Percentiles rank a stretch among this genome's conserved stretches.
Evolutionary conservation across 1,139 yeast species (phyloP).

Genomic region (Candida pseudoviswanathii): DNA sequence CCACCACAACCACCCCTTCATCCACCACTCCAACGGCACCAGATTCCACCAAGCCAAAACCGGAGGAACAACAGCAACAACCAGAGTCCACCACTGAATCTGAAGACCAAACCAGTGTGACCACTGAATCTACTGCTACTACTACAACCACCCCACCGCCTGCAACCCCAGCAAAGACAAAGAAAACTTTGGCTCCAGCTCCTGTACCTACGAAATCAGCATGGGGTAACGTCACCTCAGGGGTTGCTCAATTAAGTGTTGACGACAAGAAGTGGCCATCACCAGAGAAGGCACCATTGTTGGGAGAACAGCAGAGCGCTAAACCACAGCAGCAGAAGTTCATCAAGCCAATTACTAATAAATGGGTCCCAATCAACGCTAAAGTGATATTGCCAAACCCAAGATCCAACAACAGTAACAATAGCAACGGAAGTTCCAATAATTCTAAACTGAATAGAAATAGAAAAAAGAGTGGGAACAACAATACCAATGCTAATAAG

Average conservation of each 20-base stretch:
- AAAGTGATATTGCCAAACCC: slow-evolving; percentile 57
- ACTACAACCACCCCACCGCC: slow-evolving; percentile 5
- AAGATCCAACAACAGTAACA: slow-evolving; percentile 16
- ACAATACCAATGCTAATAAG: slow-evolving; percentile 9
- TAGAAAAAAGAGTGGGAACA: slow-evolving; percentile 35
- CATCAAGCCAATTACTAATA: slow-evolving; percentile 65
- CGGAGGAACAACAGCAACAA: slow-evolving; percentile 3
- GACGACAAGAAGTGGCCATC: slow-evolving; percentile 64
- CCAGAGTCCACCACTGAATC: neutral
- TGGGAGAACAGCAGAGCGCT: slow-evolving; percentile 19
- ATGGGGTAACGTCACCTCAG: slow-evolving; percentile 53
- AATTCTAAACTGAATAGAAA: slow-evolving; percentile 33
- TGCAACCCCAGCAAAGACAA: slow-evolving; percentile 22
- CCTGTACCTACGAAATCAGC: slow-evolving; percentile 73
- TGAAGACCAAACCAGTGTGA: neutral
- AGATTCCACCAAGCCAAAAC: neutral
- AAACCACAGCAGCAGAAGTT: slow-evolving; percentile 45
- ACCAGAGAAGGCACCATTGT: slow-evolving; percentile 39
- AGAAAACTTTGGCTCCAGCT: slow-evolving; percentile 65
- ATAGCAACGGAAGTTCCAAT: slow-evolving; percentile 18
- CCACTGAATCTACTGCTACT: neutral
- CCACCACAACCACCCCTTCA: neutral
- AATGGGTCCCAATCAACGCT: slow-evolving; percentile 89
- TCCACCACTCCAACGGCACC: slow-evolving; percentile 7
- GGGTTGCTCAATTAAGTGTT: slow-evolving; percentile 21